phyloP scores from a whole-genome alignment of 495 filamentous ascomycete genomes.

The Podospora fimiseda region DNA sequence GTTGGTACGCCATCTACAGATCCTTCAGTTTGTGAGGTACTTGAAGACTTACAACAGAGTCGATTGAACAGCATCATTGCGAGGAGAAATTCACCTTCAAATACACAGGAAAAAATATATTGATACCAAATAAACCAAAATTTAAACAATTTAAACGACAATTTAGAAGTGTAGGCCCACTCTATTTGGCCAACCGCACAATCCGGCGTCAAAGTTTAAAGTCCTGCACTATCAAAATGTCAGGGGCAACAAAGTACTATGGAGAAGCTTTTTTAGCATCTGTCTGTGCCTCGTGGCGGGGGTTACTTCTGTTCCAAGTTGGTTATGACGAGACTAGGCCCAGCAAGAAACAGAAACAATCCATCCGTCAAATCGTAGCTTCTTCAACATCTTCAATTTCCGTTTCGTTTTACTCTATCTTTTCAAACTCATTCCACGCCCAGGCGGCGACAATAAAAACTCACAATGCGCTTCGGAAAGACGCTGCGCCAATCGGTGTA shows the following conservation, averaged over 20 bases:
- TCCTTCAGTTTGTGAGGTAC: not conserved
- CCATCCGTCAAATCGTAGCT: not conserved
- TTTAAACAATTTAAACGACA: not conserved
- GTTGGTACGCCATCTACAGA: not conserved
- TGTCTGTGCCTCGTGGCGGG: not conserved
- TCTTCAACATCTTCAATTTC: not conserved
- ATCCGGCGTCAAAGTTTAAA: not conserved
- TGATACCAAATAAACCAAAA: not conserved
- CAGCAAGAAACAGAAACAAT: too few species aligned
- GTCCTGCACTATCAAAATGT: not conserved
- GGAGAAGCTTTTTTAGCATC: not conserved
- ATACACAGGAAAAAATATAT: not conserved
- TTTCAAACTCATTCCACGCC: not conserved
- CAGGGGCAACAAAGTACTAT: constrained; percentile 2
- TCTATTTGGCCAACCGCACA: too few species aligned
- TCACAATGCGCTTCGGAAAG: constrained; percentile 83
- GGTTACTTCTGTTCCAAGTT: not conserved
- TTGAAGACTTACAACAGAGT: not conserved
- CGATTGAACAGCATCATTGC: not conserved
- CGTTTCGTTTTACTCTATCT: constrained; percentile 35
- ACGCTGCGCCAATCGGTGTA: constrained; percentile 75
- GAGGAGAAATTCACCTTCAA: not conserved
- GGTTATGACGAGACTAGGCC: constrained; percentile 2
- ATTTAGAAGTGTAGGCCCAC: not conserved
- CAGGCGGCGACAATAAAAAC: not conserved